These are phyloP conservation scores for Prunus dulcis DNA, from an alignment of 306 rosid genomes.

Conservation along the genomic window DNA sequence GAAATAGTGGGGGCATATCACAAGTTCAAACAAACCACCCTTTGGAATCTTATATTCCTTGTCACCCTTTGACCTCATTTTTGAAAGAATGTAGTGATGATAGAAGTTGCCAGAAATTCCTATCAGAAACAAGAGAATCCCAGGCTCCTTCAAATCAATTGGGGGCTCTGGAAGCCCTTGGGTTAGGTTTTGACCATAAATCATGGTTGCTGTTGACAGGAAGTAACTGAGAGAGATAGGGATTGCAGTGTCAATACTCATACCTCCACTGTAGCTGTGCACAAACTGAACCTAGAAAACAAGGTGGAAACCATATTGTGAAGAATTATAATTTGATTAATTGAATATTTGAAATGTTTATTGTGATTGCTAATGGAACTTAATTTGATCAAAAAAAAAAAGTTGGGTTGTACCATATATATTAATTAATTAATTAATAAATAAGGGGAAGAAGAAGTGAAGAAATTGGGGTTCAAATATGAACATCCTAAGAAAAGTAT, in stretches of 20 bases:
- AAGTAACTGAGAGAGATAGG: constrained; percentile 55
- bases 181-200: constrained; percentile 55
- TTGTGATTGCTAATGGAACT: no score
- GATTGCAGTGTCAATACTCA: constrained; percentile 45
- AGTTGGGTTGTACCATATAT: no score
- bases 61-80: constrained; percentile 52
- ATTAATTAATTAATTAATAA: no score
- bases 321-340: no score
- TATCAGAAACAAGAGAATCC: constrained; percentile 44
- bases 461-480: no score
- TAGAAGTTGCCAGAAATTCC: constrained; percentile 78
- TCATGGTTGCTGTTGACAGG: constrained; percentile 37
- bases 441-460: no score
- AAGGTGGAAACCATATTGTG: not conserved
- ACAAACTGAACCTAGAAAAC: constrained; percentile 54
- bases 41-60: constrained; percentile 71
- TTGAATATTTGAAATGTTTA: no score
- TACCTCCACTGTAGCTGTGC: constrained; percentile 71
- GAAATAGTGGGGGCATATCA: constrained; percentile 77
- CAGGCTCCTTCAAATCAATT: constrained; percentile 45
- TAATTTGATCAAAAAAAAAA: no score
- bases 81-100: constrained; percentile 71
- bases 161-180: constrained; percentile 51
- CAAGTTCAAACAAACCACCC: constrained; percentile 70
- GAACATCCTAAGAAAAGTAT: no score